Conservation (phyloP, 495 filamentous ascomycete genomes). For the Hyaloscypha bicolor region DNA sequence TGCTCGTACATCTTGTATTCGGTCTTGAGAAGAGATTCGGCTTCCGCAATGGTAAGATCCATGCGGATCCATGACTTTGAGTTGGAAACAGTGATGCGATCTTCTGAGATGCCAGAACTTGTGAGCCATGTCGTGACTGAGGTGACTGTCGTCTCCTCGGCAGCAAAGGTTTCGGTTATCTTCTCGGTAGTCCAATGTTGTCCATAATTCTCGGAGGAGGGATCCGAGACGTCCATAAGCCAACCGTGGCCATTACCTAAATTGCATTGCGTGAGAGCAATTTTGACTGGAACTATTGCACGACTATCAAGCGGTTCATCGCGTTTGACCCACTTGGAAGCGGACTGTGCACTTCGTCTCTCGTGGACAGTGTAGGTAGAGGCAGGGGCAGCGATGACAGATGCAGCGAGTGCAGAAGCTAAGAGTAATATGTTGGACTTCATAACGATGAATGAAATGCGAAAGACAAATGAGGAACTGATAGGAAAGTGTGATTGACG, state of each 20-base stretch:
- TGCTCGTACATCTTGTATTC: conserved; percentile 19
- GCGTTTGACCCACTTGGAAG: conserved; percentile 1
- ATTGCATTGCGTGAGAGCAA: conserved; percentile 6
- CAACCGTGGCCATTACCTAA: background rate
- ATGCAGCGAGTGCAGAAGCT: background rate
- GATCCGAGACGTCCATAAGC: conserved; percentile 9
- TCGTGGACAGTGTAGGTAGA: background rate
- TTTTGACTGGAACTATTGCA: conserved; percentile 1
- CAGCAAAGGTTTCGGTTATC: conserved; percentile 12
- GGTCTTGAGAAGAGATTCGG: conserved; percentile 23
- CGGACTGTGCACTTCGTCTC: background rate
- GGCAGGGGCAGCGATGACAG: background rate
- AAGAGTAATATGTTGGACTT: background rate
- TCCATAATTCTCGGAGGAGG: background rate
- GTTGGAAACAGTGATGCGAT: conserved; percentile 11
- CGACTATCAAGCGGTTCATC: conserved; percentile 4
- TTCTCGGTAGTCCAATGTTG: conserved; percentile 10
- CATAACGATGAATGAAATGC: background rate
- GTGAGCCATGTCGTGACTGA: conserved; percentile 14
- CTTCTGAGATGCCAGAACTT: conserved; percentile 8
- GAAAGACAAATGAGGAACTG: background rate
- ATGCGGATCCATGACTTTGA: conserved; percentile 9
- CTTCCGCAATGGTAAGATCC: conserved; percentile 19
- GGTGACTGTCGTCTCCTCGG: conserved; percentile 4
- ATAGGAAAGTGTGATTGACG: background rate